A percentile compares a stretch with the other conserved stretches of the same genome.
These are phyloP conservation scores for Vitellaria paradoxa DNA, from an alignment of 179 eudicot species.

Conservation along the genomic window DNA sequence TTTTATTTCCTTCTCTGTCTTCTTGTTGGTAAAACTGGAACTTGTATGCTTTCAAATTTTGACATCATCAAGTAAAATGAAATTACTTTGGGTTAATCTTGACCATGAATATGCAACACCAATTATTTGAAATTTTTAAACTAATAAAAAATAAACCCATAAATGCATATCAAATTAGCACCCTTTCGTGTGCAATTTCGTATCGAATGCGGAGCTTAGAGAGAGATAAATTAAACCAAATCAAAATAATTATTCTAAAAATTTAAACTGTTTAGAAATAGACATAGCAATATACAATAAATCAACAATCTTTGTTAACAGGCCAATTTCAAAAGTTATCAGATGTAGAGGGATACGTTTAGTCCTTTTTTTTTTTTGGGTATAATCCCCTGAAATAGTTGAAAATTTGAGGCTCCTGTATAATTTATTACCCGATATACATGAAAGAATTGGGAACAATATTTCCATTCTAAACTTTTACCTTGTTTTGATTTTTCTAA, in stretches of 20 bases:
- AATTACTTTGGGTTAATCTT: neutral
- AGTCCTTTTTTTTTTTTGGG: neutral
- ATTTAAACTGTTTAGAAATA: no score
- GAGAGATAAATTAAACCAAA: no score
- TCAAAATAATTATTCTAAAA: no score
- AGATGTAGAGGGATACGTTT: neutral
- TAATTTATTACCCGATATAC: no score
- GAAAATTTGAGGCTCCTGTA: neutral
- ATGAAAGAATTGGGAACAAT: no score
- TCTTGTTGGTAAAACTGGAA: neutral
- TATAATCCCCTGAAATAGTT: neutral
- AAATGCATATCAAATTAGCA: no score
- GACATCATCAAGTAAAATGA: neutral
- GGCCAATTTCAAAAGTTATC: neutral
- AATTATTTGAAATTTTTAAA: no score
- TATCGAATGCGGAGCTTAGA: no score
- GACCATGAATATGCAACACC: neutral
- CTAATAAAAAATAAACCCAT: no score
- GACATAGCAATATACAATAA: no score
- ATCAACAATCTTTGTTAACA: no score
- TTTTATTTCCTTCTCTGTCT: conserved; percentile 1
- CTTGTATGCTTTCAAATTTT: neutral
- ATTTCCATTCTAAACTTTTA: neutral
- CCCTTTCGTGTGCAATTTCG: no score
- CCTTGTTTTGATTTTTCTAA: neutral